Base-by-base conservation (phyloP, 805 yeast species). In the Vanderwaltozyma verrucispora region DNA sequence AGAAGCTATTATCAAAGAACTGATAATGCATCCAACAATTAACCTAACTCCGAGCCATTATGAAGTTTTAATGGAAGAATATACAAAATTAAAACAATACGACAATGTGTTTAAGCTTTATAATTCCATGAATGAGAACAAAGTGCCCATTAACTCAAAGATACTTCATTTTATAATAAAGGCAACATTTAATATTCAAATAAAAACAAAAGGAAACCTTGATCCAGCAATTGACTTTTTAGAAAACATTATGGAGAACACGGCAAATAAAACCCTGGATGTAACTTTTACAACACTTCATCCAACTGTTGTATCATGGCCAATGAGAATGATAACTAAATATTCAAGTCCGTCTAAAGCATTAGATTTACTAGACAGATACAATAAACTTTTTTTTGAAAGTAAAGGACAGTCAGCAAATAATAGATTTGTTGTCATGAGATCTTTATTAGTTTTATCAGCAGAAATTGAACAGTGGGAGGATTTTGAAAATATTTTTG, bases 251-350 rank as follows among this genome's bases (percentile, higher is more conserved):
- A 50, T 63, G 44, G 47, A 47, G 20, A 53, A 46, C 26, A 52
- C 47, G 17, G 49, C 51, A 24, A 45, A 42, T 21, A 47, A 40
- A 39, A 49, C 39, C 16, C 28, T 42, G 25, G 53, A 43, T 40
- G 40, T 51, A 1, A 38, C 54, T 1, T 38, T 41, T n/a, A 49
- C 48, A 2, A 43, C 42, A 12, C 36, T 63, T 24, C 62, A 59
- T 31, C 64, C 66, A 18, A 50, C 60, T 2, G 47, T 59, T 8
- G 39, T 64, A 37, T 62, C 60, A 27, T 64, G 66, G 48, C 56
- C 67, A 18, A 49, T 64, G 41, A 49, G 55, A 28, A 38, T 48
- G 3, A 44, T 63, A 21, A 50, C 59, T 2, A 55, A 53, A 31
- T 44, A 38, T 37, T 54, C 59, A 34, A 48, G 53, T 21, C 61